Evolutionary conservation across 2,329 filamentous ascomycete species (phyloP), one percentile per base, ranked within the genome.

Genomic region (Talaromyces sp.): DNA sequence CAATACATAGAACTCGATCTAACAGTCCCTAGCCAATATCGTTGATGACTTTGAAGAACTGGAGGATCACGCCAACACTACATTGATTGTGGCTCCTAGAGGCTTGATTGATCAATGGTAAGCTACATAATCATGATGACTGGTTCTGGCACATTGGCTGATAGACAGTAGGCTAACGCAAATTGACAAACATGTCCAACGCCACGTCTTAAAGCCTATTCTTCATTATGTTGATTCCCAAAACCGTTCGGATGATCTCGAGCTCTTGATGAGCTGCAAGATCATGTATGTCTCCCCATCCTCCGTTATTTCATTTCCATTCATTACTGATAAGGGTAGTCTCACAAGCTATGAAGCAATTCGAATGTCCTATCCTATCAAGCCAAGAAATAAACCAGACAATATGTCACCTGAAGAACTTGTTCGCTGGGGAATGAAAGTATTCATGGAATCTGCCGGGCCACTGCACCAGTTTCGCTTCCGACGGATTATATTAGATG

Each of bases 401-500:
- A 54, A 64, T 1, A 17, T 73, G 9, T 33, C 60, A 0, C 68
- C 71, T 8, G 62, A 67, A 1, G 68, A 71, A 15, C 68, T 73
- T 3, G 49, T 66, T 6, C 62, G 68, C 31, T 74, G 70, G 71
- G 77, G 70, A 68, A 37, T 68, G 25, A 45, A 70, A 0, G 59
- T 65, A 7, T 77, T 70, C 58, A 41, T 68, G 6, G 31, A 71
- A 6, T 66, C 72, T 10, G 65, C 69, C 33, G 78, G 78, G 1
- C 69, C 71, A 3, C 66, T 80, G 4, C 78, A 80, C 67, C 62
- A 64, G 27, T 69, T 79, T 35, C 73, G 74, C 5, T 80, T 75
- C 62, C 72, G 72, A 27, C 71, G 78, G 2, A 77, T 80, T n/a
- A 72, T 80, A n/a, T 69, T 80, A 7, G 78, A 80, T 41, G 78